Evolutionary conservation across 306 rosid species (phyloP).

Genomic region (Casuarina cunninghamiana): DNA sequence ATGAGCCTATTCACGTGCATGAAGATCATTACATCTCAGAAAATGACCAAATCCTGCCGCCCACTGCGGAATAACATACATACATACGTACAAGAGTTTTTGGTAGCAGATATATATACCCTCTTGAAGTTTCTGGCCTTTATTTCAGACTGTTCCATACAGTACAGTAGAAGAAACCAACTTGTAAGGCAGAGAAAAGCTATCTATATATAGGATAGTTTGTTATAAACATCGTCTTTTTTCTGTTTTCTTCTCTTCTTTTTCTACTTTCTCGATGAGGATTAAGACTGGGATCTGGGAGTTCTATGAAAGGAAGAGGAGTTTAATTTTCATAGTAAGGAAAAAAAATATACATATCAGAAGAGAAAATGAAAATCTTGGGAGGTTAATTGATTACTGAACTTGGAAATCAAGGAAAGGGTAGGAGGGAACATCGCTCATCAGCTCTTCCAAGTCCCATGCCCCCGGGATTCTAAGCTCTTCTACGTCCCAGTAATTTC

Average conservation of each 20-base stretch:
- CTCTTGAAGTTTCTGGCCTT: slow-evolving; percentile 34
- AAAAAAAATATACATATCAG: not conserved
- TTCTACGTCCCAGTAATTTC: slow-evolving; percentile 49
- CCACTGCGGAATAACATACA: not conserved
- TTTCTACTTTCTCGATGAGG: not conserved
- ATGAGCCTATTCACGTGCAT: slow-evolving; percentile 21
- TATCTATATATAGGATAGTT: not conserved
- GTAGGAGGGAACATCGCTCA: slow-evolving; percentile 81
- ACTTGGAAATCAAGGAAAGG: slow-evolving; percentile 66
- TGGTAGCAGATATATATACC: slow-evolving; percentile 14
- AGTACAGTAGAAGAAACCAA: slow-evolving; percentile 4
- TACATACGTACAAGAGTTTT: slow-evolving; percentile 19
- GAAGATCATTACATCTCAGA: not conserved
- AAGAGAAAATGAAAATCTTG: not conserved
- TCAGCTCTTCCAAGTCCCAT: slow-evolving; percentile 86
- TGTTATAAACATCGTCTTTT: slow-evolving; percentile 4
- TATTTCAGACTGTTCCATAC: slow-evolving; percentile 35
- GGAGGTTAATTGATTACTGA: slow-evolving; percentile 12
- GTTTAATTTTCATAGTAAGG: not conserved
- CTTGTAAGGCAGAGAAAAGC: slow-evolving; percentile 19
- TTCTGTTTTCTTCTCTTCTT: not conserved
- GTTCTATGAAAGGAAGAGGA: not conserved
- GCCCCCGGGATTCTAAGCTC: slow-evolving; percentile 59
- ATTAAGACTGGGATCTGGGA: not conserved
- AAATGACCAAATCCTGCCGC: not conserved